A percentile compares a stretch with the other conserved stretches of the same genome.
phyloP scores from a whole-genome alignment of 1,139 yeast species.

The Kodamaea sp. region DNA sequence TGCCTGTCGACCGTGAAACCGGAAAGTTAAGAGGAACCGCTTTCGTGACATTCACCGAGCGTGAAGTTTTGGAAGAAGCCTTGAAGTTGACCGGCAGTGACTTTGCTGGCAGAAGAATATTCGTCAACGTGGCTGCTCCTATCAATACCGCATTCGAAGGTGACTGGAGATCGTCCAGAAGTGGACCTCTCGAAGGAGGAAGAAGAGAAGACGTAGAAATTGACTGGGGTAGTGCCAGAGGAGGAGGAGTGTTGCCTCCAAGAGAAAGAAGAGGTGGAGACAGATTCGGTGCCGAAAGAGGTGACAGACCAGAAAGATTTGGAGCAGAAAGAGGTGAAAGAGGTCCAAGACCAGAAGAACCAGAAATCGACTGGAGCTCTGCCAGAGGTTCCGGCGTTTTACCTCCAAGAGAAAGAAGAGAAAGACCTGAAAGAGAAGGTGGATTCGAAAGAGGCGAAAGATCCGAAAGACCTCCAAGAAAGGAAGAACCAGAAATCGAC shows the following conservation, averaged over 20 bases:
- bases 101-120: slow-evolving; percentile 74
- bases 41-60: slow-evolving; percentile 73
- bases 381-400: slow-evolving; percentile 45
- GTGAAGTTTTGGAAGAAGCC: slow-evolving; percentile 69
- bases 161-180: slow-evolving; percentile 49
- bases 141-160: slow-evolving; percentile 54
- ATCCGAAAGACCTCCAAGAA: slow-evolving; percentile 31
- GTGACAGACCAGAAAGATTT: slow-evolving; percentile 27
- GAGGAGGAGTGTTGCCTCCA: slow-evolving; percentile 34
- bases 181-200: slow-evolving; percentile 32
- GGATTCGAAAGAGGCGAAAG: slow-evolving; percentile 28
- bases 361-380: slow-evolving; percentile 52
- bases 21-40: slow-evolving; percentile 83
- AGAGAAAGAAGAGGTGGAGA: slow-evolving; percentile 39
- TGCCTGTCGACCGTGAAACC: slow-evolving; percentile 67
- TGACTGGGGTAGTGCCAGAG: slow-evolving; percentile 41
- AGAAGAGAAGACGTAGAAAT: slow-evolving; percentile 25
- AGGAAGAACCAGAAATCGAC: slow-evolving; percentile 55
- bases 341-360: slow-evolving; percentile 35
- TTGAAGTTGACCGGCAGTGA: slow-evolving; percentile 63
- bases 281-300: slow-evolving; percentile 22
- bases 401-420: slow-evolving; percentile 41
- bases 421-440: slow-evolving; percentile 33
- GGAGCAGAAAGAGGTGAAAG: slow-evolving; percentile 26
- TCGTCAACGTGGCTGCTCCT: slow-evolving; percentile 90